Conservation (phyloP, 23 red algal genomes). For the Gracilaria domingensis region DNA sequence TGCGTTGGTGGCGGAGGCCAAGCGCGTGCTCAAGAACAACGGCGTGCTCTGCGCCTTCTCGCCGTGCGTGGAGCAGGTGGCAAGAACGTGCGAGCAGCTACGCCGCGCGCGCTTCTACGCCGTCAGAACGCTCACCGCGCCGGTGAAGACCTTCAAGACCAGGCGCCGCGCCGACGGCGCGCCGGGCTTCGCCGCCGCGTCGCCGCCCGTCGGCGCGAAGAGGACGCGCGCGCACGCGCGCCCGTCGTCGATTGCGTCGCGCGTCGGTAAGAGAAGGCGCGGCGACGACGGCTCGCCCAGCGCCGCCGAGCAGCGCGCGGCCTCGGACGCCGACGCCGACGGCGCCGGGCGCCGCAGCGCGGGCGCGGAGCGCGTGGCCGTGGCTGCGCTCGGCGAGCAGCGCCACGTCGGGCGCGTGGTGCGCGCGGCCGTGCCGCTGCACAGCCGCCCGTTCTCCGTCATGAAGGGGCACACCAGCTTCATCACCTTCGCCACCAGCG, state of each 20-base stretch:
- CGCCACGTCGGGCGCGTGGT: conserved; percentile 55
- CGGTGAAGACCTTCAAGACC: conserved; percentile 52
- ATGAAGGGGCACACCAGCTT: conserved; percentile 92
- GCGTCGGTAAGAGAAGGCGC: conserved; percentile 3
- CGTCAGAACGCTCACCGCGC: conserved; percentile 60
- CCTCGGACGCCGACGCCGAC: background rate
- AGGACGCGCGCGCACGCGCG: background rate
- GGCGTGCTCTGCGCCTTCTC: conserved; percentile 81
- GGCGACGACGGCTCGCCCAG: background rate
- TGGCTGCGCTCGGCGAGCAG: background rate
- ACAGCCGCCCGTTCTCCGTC: conserved; percentile 29
- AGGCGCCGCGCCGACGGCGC: conserved; percentile 14
- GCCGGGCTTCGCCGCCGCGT: conserved; percentile 43
- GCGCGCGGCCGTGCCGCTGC: conserved; percentile 18
- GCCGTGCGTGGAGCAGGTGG: conserved; percentile 97
- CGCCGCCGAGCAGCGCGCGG: background rate
- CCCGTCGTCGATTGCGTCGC: background rate
- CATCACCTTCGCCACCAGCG: conserved; percentile 74
- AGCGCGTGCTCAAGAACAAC: conserved; percentile 50
- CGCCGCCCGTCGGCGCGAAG: conserved; percentile 6
- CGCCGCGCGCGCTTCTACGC: conserved; percentile 42
- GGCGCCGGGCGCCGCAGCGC: no score
- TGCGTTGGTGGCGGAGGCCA: conserved; percentile 43
- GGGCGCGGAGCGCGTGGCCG: conserved; percentile 44
- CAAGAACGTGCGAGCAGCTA: conserved; percentile 23